Base-by-base conservation (phyloP, 1,284 basidiomycete species). In the Apiotrichum gamsii region DNA sequence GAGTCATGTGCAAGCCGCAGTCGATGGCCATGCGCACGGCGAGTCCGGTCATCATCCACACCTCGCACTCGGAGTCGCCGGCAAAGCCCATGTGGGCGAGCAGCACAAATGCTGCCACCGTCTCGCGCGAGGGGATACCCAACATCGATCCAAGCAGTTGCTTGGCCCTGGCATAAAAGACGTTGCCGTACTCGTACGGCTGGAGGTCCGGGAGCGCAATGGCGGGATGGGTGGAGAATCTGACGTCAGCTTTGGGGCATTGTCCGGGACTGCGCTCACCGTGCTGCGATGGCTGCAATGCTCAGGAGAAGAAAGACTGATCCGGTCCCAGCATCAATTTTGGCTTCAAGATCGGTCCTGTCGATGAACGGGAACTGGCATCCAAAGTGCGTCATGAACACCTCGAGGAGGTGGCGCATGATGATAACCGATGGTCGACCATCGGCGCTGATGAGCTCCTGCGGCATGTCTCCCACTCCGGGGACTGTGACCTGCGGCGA, bases 1-100 rank as follows among this genome's bases (percentile, higher is more conserved):
- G 40, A 31, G 37, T 23, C 21, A 60, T 37, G 33, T 65, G 60
- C 10, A 64, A 39, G 1, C 60, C 63, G 3, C 56, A 40, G 38
- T 65, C 63, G 13, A 64, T 55, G 3, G 54, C 39, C 58, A 65
- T 60, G 34, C 61, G 50, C 3, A 64, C 61, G 2, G 63, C 61
- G 39, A 59, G 52, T 2, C 63, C 60, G 0, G 55, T 59, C 31
- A 61, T 52, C 56, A 64, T 62, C 61, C 59, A 62, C 35, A 55
- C 52, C 39, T 65, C 61, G n/a, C 54, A 48, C 41, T 65, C 61
- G 15, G 52, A 58, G 41, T 65, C 63, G 47, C 33, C 25, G n/a
- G 50, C 59, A 34, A 65, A 59, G 13, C 57, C 57, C 19, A 61
- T 43, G 34, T 62, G 58, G 8, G 49, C 52, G 5, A 65, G 42